These are phyloP conservation scores for Ampelomyces quisqualis DNA, from an alignment of 2,329 filamentous ascomycete genomes.

Conservation along the genomic window DNA sequence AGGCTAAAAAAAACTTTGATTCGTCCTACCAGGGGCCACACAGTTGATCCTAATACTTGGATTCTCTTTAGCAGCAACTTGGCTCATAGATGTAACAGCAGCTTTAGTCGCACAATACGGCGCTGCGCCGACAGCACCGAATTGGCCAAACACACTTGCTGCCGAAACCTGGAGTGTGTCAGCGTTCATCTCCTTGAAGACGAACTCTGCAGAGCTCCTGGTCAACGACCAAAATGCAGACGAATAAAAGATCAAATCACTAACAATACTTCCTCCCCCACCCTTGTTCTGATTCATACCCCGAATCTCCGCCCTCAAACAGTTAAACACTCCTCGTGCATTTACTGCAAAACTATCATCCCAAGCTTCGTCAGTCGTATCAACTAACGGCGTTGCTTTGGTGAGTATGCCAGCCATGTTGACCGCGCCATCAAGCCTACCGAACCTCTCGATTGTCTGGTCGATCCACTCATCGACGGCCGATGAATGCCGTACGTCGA, in stretches of 20 bases:
- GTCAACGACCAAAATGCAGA: background rate
- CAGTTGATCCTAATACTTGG: constrained; percentile 22
- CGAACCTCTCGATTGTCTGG: constrained; percentile 34
- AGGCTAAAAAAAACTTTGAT: background rate
- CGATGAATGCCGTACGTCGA: constrained; percentile 49
- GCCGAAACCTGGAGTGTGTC: constrained; percentile 16
- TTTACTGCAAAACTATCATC: constrained; percentile 42
- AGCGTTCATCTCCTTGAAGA: background rate
- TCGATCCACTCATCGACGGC: constrained; percentile 47
- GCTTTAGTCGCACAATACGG: constrained; percentile 36
- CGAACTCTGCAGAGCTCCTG: too few species aligned
- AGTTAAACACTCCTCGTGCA: constrained; percentile 38
- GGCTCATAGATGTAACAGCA: constrained; percentile 38
- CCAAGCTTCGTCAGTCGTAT: constrained; percentile 40
- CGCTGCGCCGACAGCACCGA: constrained; percentile 22
- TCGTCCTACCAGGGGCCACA: constrained; percentile 16
- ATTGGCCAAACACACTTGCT: constrained; percentile 30
- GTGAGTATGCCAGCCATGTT: constrained; percentile 46
- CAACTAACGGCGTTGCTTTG: constrained; percentile 7
- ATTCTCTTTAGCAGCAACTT: constrained; percentile 33
- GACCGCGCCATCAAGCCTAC: constrained; percentile 42
- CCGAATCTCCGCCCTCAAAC: constrained; percentile 21
- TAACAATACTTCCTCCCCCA: constrained; percentile 21
- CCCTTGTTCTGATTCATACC: constrained; percentile 16
- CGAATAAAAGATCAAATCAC: background rate